These are phyloP conservation scores for Aspergillus incahuasiensis DNA, from an alignment of 495 filamentous ascomycete genomes.

Conservation along the genomic window DNA sequence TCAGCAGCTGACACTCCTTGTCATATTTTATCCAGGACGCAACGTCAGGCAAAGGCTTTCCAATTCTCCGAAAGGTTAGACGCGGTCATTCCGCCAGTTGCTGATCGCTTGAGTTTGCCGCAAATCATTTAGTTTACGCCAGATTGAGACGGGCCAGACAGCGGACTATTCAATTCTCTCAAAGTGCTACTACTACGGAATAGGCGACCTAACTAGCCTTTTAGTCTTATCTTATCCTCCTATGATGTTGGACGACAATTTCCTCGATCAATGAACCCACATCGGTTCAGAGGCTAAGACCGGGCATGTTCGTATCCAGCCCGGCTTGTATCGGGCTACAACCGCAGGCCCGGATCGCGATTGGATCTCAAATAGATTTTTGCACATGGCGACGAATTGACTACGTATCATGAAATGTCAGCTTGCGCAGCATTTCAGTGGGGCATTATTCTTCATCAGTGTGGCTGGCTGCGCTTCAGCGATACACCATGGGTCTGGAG, in stretches of 20 bases:
- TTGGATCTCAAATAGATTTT: background rate
- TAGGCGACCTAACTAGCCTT: background rate
- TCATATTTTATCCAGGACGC: background rate
- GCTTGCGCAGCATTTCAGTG: constrained; percentile 7
- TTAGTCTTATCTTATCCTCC: background rate
- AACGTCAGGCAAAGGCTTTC: background rate
- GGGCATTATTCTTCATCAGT: constrained; percentile 5
- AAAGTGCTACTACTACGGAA: too few relatives aligned
- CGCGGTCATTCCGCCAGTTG: constrained; percentile 1
- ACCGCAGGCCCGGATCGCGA: background rate
- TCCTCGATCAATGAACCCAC: background rate
- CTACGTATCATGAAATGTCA: background rate
- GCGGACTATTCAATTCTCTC: background rate
- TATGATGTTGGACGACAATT: constrained; percentile 9
- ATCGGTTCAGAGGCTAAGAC: background rate
- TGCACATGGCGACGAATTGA: background rate
- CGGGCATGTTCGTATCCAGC: background rate
- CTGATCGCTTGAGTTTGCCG: constrained; percentile 8
- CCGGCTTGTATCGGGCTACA: background rate
- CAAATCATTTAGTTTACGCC: background rate
- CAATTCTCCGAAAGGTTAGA: background rate
- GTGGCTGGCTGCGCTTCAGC: background rate
- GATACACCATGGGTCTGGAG: background rate
- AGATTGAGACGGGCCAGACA: background rate
- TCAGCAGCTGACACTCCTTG: background rate